These are phyloP conservation scores for Podaxis carcinomalis DNA, from an alignment of 768 basidiomycete genomes.

Conservation along the genomic window DNA sequence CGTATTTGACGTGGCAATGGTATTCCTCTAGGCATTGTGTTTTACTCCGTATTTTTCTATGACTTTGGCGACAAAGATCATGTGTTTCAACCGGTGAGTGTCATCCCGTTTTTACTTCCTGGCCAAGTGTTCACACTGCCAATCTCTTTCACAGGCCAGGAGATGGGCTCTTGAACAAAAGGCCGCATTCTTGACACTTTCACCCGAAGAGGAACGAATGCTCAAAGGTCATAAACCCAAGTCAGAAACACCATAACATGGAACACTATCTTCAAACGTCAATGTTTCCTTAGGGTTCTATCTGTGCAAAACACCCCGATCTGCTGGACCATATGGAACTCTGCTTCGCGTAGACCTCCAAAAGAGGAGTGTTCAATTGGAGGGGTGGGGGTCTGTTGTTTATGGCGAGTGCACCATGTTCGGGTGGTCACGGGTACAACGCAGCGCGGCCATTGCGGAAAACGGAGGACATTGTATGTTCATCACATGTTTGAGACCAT, in stretches of 20 bases:
- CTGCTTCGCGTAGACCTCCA: background rate
- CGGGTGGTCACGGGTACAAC: background rate
- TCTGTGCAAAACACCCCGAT: background rate
- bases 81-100: constrained; percentile 60
- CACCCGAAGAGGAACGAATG: constrained; percentile 51
- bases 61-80: constrained; percentile 73
- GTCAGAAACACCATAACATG: background rate
- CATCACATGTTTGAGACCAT: background rate
- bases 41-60: constrained; percentile 58
- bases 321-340: background rate
- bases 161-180: constrained; percentile 51
- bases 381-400: background rate
- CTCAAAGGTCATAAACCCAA: constrained; percentile 15
- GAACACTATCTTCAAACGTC: background rate
- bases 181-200: constrained; percentile 52
- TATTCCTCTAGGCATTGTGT: constrained; percentile 36
- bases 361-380: background rate
- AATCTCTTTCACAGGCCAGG: constrained; percentile 36
- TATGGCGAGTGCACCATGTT: background rate
- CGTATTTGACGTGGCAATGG: background rate
- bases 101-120: constrained; percentile 7
- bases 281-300: background rate
- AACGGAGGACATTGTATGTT: background rate
- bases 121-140: background rate
- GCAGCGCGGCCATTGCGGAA: background rate